Percentiles rank a stretch among this genome's conserved stretches.
phyloP scores from a whole-genome alignment of 2,329 filamentous ascomycete species.

The Scleromitrula shiraiana region DNA sequence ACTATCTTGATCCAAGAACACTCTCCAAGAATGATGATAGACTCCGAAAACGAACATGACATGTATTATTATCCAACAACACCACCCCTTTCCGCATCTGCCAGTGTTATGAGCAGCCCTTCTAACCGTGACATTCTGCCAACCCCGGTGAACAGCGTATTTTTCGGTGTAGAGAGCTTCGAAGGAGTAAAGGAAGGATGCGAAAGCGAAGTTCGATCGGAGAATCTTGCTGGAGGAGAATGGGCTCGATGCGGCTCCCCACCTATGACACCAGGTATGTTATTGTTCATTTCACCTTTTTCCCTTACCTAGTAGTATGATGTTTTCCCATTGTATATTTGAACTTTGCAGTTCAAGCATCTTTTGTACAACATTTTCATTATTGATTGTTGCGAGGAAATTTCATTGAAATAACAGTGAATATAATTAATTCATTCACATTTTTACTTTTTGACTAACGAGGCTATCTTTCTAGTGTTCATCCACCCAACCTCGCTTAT shows the following conservation, averaged over 20 bases:
- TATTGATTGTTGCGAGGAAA: background rate
- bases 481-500: conserved; percentile 60
- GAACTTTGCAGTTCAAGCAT: background rate
- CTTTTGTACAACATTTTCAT: background rate
- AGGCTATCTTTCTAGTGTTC: conserved; percentile 42
- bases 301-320: conserved; percentile 1
- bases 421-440: too few relatives aligned
- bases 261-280: conserved; percentile 85
- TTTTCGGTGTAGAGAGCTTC: conserved; percentile 62
- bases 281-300: background rate
- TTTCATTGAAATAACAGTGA: too few relatives aligned
- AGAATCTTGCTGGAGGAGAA: conserved; percentile 65
- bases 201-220: conserved; percentile 61
- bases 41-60: conserved; percentile 64
- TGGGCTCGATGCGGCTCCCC: conserved; percentile 74
- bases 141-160: conserved; percentile 75
- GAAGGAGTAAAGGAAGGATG: conserved; percentile 63
- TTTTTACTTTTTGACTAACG: conserved; percentile 1
- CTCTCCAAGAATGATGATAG: conserved; percentile 52
- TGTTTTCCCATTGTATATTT: background rate
- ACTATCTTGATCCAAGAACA: conserved; percentile 58
- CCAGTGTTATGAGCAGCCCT: conserved; percentile 81
- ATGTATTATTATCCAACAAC: conserved; percentile 71
- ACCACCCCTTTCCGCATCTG: conserved; percentile 76
- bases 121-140: conserved; percentile 68